Conservation (phyloP, 306 rosid genomes). For the Castanospermum australe region DNA sequence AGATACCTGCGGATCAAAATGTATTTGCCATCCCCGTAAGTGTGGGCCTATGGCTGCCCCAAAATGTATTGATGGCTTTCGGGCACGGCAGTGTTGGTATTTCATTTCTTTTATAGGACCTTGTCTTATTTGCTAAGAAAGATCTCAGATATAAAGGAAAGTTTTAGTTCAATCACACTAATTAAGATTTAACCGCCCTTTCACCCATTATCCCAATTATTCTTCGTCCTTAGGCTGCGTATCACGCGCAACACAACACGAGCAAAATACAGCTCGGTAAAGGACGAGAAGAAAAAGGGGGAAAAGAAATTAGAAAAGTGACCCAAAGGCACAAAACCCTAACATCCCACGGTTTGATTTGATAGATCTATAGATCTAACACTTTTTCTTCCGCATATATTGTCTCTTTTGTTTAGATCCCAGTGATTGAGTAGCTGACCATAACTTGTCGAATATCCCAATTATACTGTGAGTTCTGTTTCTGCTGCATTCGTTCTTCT, state of each 20-base stretch:
- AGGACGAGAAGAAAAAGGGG: not conserved
- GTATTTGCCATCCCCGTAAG: too few relatives aligned
- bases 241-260: not conserved
- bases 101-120: slow-evolving; percentile 23
- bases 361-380: slow-evolving; percentile 74
- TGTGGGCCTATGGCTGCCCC: slow-evolving; percentile 50
- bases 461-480: slow-evolving; percentile 30
- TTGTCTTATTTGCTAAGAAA: slow-evolving; percentile 39
- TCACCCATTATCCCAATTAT: slow-evolving; percentile 3
- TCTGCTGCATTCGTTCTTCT: not conserved
- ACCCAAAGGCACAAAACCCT: slow-evolving; percentile 37
- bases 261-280: not conserved
- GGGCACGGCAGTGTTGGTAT: too few relatives aligned
- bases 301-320: too few relatives aligned
- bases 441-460: slow-evolving; percentile 36
- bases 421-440: slow-evolving; percentile 43
- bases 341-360: slow-evolving; percentile 28
- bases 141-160: not conserved
- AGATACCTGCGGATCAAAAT: too few relatives aligned
- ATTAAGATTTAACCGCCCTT: slow-evolving; percentile 29
- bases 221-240: not conserved
- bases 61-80: slow-evolving; percentile 55
- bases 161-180: slow-evolving; percentile 41
- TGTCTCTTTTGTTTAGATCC: slow-evolving; percentile 61
- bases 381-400: slow-evolving; percentile 58